Base-by-base conservation (phyloP, 148 eudicot species). In the Rhododendron molle region DNA sequence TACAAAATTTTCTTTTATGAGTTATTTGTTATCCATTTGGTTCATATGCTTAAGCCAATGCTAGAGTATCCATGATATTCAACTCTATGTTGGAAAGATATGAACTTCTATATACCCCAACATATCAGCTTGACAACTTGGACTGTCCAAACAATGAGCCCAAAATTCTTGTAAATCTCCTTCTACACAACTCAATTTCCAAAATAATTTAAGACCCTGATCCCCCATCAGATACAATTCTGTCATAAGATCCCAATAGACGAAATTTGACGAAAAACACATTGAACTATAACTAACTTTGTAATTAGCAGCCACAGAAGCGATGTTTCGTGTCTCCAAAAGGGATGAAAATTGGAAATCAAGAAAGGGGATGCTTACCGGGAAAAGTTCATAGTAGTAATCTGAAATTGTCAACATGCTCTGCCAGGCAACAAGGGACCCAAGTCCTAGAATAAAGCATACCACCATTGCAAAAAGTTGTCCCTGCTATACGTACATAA, bases 391-490 rank as follows among this genome's bases (percentile, higher is more conserved):
- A 81, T 90, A 90, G 91, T 89, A 93, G 82, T 93, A 91, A 85
- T 92, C 94, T 14, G 86, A 69, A 67, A 91, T 85, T 5, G 91
- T 93, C 65, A 91, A 83, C 90, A 91, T 90, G 81, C 90, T 90
- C 67, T 88, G 90, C 92, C 92, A 93, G 4, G 90, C 81, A 32
- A 93, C 88, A 15, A 93, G 93, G 49, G 93, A 83, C 1, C 95
- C 95, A 56, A 89, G 81, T 36, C 95, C 95, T 16, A 93, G 92
- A 32, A 91, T 72, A 86, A 85, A 93, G 81, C 93, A 90, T n/a
- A 92, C 90, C 16, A 90, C 47, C 13, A 85, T 79, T 77, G 90
- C 92, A 10, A 52, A 77, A 21, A 18, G 1, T 62, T 83, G 90
- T 81, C 93, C 93, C 93, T 92, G 89, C 32, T 69, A 80, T 67